Evolutionary conservation across 352 stramenopile genomes (phyloP).

Genomic region (Achlya hypogyna): DNA sequence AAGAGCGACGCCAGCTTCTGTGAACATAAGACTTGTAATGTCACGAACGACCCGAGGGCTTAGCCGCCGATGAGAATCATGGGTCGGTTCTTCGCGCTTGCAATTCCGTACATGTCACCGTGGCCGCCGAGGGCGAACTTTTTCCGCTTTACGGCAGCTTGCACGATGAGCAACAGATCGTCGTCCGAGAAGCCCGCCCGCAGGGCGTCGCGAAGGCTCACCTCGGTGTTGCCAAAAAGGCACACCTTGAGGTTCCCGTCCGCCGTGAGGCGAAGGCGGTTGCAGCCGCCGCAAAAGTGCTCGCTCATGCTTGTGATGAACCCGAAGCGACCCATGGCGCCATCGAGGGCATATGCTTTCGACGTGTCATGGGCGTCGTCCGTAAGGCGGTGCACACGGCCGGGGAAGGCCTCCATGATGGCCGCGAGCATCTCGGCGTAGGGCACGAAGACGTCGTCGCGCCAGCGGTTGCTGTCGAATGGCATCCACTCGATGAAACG

Average conservation of each 20-base stretch:
- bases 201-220: conserved; percentile 89
- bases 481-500: conserved; percentile 99
- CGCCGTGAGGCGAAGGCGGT: conserved; percentile 93
- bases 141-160: conserved; percentile 88
- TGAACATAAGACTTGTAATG: too few relatives aligned
- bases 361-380: conserved; percentile 92
- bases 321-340: conserved; percentile 68
- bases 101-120: conserved; percentile 88
- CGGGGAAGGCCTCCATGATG: conserved; percentile 36
- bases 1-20: too few relatives aligned
- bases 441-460: conserved; percentile 86
- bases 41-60: not conserved
- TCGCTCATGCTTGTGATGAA: conserved; percentile 98
- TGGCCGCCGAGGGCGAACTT: conserved; percentile 91
- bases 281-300: conserved; percentile 97
- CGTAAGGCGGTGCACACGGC: conserved; percentile 36
- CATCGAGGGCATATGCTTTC: conserved; percentile 85
- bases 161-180: conserved; percentile 84
- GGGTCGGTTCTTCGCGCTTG: conserved; percentile 88
- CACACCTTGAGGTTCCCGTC: conserved; percentile 95
- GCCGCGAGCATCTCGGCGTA: conserved; percentile 88
- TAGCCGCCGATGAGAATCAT: conserved; percentile 98
- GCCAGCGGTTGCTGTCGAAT: conserved; percentile 97
- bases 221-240: conserved; percentile 91
- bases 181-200: conserved; percentile 61